A percentile compares a stretch with the other conserved stretches of the same genome.
Evolutionary conservation across 2,329 filamentous ascomycete species (phyloP).

Genomic region (Arthrinium puccinioides): DNA sequence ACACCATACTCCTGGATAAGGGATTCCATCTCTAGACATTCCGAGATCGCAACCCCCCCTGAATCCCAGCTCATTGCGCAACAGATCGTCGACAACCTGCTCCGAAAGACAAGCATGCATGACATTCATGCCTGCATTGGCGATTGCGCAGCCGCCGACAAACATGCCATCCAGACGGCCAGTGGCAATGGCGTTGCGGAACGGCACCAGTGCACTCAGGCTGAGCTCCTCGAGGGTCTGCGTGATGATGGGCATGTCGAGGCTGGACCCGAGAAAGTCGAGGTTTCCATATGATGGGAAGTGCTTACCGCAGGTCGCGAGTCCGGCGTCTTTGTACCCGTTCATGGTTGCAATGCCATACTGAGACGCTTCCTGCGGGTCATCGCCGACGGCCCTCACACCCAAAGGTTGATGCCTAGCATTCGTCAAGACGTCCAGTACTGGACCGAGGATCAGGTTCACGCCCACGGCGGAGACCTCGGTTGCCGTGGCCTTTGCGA

Average conservation of each 20-base stretch:
- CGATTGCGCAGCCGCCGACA: constrained; percentile 88
- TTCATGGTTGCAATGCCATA: constrained; percentile 88
- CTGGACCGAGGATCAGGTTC: constrained; percentile 91
- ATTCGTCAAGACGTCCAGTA: constrained; percentile 90
- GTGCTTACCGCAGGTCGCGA: constrained; percentile 89
- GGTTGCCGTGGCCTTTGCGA: constrained; percentile 87
- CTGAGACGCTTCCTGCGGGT: constrained; percentile 89
- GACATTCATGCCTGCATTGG: constrained; percentile 84
- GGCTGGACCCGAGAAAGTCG: constrained; percentile 82
- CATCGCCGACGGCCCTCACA: constrained; percentile 83
- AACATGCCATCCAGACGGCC: constrained; percentile 87
- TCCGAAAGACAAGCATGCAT: constrained; percentile 93
- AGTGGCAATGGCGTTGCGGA: constrained; percentile 79
- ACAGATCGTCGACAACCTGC: constrained; percentile 82
- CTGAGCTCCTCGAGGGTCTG: constrained; percentile 90
- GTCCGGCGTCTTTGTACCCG: constrained; percentile 84
- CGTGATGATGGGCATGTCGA: constrained; percentile 92
- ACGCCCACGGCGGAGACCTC: constrained; percentile 90
- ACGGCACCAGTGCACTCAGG: constrained; percentile 84
- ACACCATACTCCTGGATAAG: constrained; percentile 95
- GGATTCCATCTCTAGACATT: constrained; percentile 95
- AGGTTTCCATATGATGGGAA: constrained; percentile 95
- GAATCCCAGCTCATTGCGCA: constrained; percentile 85
- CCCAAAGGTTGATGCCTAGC: constrained; percentile 85
- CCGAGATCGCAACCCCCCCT: constrained; percentile 88